Evolutionary conservation across 2,329 filamentous ascomycete genomes (phyloP), one percentile per base, ranked within the genome.

Genomic region (Colletotrichum kahawae): DNA sequence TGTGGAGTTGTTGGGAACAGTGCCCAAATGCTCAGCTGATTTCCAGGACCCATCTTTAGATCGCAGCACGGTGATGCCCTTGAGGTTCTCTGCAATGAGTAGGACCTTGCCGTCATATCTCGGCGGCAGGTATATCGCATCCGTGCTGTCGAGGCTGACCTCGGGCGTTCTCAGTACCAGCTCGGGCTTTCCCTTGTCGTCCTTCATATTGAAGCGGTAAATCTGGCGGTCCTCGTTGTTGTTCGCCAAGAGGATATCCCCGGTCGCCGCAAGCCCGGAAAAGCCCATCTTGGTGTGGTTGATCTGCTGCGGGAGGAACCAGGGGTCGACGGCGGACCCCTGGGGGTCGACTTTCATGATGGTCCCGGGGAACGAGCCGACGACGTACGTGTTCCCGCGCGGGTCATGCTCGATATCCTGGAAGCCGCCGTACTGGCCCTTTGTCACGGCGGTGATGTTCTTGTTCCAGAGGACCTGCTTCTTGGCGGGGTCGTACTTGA

Each of bases 1-100:
- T 3, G 69, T 21, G 7, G 72, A 75, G 7, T 73, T 71, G 27
- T 80, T 82, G 16, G 82, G 68, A 1, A 85, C 78, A 0, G 78
- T 78, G 0, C 84, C 84, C 12, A 86, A 54, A 24, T 83, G 81
- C 77, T 84, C 80, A 4, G 84, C 84, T 4, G 77, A 77, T 31
- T 78, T 76, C 85, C 85, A 87, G 24, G 74, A 78, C 8, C 77
- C 79, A 38, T 86, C 82, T n/a, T 76, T 73, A 3, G 84, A 85
- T 14, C 80, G 77, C 18, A 86, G 69, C 21, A 87, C 84, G 27
- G 82, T 81, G 14, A 82, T 80, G 2, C 85, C 85, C 5, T 76
- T 67, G 4, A 34, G 62, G 29, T 82, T 78, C 71, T 82, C 81
- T 1, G 83, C 75, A 0, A 83, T 79, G 9, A 86, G 77, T 8